These are phyloP conservation scores for Cyberlindnera saturnus DNA, from an alignment of 805 yeast genomes.

Conservation along the genomic window DNA sequence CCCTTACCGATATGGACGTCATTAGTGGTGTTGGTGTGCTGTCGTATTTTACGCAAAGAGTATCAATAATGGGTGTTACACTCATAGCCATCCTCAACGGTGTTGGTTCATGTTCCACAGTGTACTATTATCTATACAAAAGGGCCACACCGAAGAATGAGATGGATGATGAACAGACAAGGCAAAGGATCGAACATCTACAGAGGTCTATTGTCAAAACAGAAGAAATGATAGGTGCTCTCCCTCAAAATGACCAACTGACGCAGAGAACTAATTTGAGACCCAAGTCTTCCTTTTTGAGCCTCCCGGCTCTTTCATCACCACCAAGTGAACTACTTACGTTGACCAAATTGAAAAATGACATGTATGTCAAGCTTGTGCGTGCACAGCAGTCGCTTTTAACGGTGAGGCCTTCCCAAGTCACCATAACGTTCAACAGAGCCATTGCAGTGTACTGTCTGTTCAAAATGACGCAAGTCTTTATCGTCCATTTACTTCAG, in stretches of 20 bases:
- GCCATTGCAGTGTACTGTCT: slow-evolving; percentile 29
- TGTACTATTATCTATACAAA: slow-evolving; percentile 19
- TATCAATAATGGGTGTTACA: slow-evolving; percentile 23
- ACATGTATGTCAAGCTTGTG: slow-evolving; percentile 15
- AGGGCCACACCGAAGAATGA: slow-evolving; percentile 2
- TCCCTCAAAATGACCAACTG: background rate
- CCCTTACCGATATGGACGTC: slow-evolving; percentile 16
- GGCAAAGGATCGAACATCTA: slow-evolving; percentile 8
- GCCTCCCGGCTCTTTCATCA: slow-evolving; percentile 6
- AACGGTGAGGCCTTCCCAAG: background rate
- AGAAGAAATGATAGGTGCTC: slow-evolving; percentile 13
- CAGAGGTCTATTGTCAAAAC: slow-evolving; percentile 15
- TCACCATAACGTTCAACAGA: background rate
- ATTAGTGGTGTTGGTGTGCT: slow-evolving; percentile 6
- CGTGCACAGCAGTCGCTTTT: slow-evolving; percentile 9
- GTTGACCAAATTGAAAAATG: slow-evolving; percentile 20
- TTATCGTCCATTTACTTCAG: slow-evolving; percentile 23
- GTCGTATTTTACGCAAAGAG: slow-evolving; percentile 13
- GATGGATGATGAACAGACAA: slow-evolving; percentile 2
- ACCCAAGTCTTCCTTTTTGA: slow-evolving; percentile 20
- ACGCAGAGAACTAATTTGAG: slow-evolving; percentile 14
- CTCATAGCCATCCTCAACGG: slow-evolving; percentile 23
- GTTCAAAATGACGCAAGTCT: slow-evolving; percentile 29
- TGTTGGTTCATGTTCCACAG: slow-evolving; percentile 23
- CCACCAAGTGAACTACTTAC: slow-evolving; percentile 10